Conservation (phyloP, 1,284 basidiomycete genomes). For the Coniferiporia sulphurascens region DNA sequence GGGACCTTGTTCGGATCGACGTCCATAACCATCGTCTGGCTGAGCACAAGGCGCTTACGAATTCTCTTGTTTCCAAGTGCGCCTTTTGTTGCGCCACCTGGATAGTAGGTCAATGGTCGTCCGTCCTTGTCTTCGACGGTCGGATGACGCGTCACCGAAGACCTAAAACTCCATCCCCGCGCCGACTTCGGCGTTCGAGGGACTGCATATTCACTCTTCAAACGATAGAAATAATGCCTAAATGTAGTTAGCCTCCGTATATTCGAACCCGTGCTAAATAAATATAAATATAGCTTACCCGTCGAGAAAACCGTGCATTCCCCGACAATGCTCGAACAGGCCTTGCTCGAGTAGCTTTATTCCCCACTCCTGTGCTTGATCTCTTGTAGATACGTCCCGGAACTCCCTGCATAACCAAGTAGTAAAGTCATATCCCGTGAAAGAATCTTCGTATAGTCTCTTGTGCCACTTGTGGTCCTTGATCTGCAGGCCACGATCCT, state of each 20-base stretch:
- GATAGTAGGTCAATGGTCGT: conserved; percentile 35
- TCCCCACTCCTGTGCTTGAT: conserved; percentile 79
- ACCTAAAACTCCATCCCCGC: conserved; percentile 39
- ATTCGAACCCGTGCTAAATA: background rate
- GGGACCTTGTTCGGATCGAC: conserved; percentile 75
- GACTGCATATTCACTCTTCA: conserved; percentile 73
- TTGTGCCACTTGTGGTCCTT: conserved; percentile 76
- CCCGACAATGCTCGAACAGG: conserved; percentile 77
- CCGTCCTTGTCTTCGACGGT: conserved; percentile 32
- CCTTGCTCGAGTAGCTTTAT: conserved; percentile 71
- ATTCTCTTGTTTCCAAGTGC: conserved; percentile 38
- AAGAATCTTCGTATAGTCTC: conserved; percentile 66
- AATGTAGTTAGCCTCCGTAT: background rate
- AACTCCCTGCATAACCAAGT: conserved; percentile 86
- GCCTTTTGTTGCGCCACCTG: conserved; percentile 33
- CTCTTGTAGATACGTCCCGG: conserved; percentile 73
- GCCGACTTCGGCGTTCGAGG: conserved; percentile 56
- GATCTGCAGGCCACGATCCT: conserved; percentile 72
- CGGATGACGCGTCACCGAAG: conserved; percentile 42
- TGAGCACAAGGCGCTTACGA: conserved; percentile 72
- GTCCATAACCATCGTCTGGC: conserved; percentile 84
- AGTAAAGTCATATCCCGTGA: conserved; percentile 82
- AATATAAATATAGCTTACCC: conserved; percentile 48
- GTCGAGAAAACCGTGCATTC: conserved; percentile 77
- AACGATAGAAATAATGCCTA: conserved; percentile 83